Percentiles rank a stretch among this genome's conserved stretches.
phyloP scores from a whole-genome alignment of 1,284 basidiomycete genomes.

The Mycosarcoma maydis region DNA sequence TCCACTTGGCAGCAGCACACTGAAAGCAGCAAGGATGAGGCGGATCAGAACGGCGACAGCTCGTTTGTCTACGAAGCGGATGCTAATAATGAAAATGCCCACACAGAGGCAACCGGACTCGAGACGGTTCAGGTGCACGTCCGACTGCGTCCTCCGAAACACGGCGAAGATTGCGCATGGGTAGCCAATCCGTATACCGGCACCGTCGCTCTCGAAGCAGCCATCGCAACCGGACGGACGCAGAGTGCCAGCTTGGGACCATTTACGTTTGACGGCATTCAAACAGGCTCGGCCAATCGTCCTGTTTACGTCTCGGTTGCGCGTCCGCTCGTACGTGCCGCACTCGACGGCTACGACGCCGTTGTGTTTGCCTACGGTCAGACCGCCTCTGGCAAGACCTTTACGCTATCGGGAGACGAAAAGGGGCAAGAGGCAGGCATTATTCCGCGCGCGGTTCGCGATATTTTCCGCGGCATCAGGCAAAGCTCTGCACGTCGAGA shows the following conservation, averaged over 20 bases:
- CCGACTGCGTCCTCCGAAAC: conserved; percentile 47
- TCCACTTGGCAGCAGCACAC: conserved; percentile 17
- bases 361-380: conserved; percentile 64
- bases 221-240: conserved; percentile 33
- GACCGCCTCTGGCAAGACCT: conserved; percentile 67
- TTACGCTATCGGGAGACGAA: conserved; percentile 54
- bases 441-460: conserved; percentile 56
- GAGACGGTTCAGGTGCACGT: conserved; percentile 58
- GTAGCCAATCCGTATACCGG: conserved; percentile 33
- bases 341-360: conserved; percentile 61
- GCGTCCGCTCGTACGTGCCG: conserved; percentile 76
- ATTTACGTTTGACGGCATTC: conserved; percentile 73
- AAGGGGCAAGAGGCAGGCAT: conserved; percentile 69
- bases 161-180: conserved; percentile 58
- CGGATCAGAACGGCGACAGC: conserved; percentile 32
- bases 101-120: conserved; percentile 1
- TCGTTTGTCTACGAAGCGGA: conserved; percentile 57
- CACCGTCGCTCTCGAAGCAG: conserved; percentile 47
- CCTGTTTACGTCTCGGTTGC: conserved; percentile 85
- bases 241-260: conserved; percentile 49
- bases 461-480: conserved; percentile 68
- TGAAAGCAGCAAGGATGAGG: conserved; percentile 1
- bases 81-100: background rate
- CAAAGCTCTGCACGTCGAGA: conserved; percentile 72
- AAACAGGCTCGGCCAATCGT: conserved; percentile 84